Evolutionary conservation across 345 rosid species (phyloP).

Genomic region (Melaleuca quinquenervia): DNA sequence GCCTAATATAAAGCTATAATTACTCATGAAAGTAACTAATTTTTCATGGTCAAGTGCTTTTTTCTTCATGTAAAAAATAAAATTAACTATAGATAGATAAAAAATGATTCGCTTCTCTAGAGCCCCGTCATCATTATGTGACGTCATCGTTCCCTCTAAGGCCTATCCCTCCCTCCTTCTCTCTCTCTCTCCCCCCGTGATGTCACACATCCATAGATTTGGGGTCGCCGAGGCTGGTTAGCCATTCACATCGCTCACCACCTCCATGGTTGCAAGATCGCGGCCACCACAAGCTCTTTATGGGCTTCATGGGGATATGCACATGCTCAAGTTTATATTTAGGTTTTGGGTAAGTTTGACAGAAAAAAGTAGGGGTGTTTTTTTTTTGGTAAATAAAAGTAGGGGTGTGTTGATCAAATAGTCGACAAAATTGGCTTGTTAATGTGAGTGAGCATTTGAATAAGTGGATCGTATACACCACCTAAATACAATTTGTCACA

Average conservation of each 20-base stretch:
- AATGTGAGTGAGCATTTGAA: neutral
- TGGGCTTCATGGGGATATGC: too few relatives aligned
- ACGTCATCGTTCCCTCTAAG: too few relatives aligned
- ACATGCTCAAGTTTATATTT: neutral
- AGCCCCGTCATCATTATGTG: too few relatives aligned
- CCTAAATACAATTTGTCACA: neutral
- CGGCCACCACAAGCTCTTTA: neutral
- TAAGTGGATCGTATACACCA: neutral
- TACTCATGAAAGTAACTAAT: too few relatives aligned
- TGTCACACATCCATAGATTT: neutral
- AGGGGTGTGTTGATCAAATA: neutral
- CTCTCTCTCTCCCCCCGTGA: too few relatives aligned
- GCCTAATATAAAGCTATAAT: too few relatives aligned
- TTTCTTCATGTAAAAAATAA: too few relatives aligned
- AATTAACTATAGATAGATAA: too few relatives aligned
- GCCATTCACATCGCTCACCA: neutral
- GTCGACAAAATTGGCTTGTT: neutral
- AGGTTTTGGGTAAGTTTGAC: neutral
- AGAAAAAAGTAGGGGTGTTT: accelerated
- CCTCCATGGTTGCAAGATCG: neutral
- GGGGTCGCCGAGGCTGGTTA: neutral
- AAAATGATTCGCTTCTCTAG: too few relatives aligned
- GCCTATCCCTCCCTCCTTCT: too few relatives aligned
- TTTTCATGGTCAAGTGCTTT: neutral
- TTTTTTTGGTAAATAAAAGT: too few relatives aligned